Evolutionary conservation across 208 protist genomes (phyloP).

Genomic region (Porcisia hertigi): DNA sequence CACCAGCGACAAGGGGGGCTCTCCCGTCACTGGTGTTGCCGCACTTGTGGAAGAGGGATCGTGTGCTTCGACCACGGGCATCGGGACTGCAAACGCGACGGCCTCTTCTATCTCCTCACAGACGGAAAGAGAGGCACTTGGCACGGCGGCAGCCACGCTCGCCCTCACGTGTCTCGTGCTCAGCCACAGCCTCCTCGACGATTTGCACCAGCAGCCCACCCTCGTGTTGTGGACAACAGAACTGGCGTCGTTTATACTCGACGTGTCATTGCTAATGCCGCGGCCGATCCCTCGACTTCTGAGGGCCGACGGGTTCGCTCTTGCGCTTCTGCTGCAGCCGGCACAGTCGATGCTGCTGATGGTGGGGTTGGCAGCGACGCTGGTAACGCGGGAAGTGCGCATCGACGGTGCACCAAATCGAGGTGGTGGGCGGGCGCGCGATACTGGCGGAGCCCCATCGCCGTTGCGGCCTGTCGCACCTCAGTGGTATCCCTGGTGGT

Average conservation of each 20-base stretch:
- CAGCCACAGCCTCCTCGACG: slow-evolving; percentile 30
- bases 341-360: slow-evolving; percentile 54
- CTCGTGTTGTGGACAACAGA: slow-evolving; percentile 48
- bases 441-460: background rate
- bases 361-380: slow-evolving; percentile 51
- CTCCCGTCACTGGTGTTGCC: background rate
- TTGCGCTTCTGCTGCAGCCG: slow-evolving; percentile 41
- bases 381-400: slow-evolving; percentile 43
- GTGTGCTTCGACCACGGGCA: background rate
- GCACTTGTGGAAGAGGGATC: background rate
- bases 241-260: slow-evolving; percentile 43
- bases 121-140: slow-evolving; percentile 35
- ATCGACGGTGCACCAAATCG: slow-evolving; percentile 5
- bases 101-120: background rate
- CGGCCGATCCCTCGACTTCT: slow-evolving; percentile 43
- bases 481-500: slow-evolving; percentile 49
- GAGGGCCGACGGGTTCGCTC: slow-evolving; percentile 34
- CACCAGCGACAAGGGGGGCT: background rate
- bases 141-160: slow-evolving; percentile 37
- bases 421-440: background rate
- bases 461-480: too few species aligned
- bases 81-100: background rate
- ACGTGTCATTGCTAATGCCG: slow-evolving; percentile 41
- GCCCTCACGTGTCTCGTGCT: slow-evolving; percentile 46
- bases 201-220: slow-evolving; percentile 30